Conservation (phyloP, 1,284 basidiomycete species). For the Boletus semigastroideus region DNA sequence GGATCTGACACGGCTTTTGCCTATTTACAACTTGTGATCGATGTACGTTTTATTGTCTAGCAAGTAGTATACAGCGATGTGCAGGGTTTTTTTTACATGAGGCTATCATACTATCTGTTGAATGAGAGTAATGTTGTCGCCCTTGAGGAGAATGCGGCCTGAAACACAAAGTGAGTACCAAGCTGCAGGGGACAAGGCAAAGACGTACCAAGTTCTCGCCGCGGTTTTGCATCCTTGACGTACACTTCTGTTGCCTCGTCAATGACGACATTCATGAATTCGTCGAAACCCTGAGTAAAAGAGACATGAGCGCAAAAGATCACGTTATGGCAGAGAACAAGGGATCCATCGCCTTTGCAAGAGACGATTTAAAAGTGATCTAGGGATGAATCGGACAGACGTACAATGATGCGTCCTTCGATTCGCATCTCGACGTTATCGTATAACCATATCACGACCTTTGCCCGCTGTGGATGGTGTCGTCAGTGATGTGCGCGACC, state of each 20-base stretch:
- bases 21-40: conserved; percentile 78
- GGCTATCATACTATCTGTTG: conserved; percentile 57
- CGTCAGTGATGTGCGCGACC: conserved; percentile 14
- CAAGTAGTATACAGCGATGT: conserved; percentile 23
- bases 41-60: background rate
- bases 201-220: conserved; percentile 70
- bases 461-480: conserved; percentile 59
- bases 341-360: conserved; percentile 26
- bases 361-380: conserved; percentile 25
- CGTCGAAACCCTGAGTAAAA: conserved; percentile 86
- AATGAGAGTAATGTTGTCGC: conserved; percentile 95
- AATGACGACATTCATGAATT: conserved; percentile 99
- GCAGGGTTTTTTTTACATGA: background rate
- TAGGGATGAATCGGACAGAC: conserved; percentile 38
- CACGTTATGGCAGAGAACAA: conserved; percentile 1
- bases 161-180: conserved; percentile 5
- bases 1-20: conserved; percentile 70
- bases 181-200: background rate
- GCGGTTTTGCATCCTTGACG: conserved; percentile 83
- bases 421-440: conserved; percentile 97
- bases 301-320: conserved; percentile 8
- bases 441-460: conserved; percentile 94
- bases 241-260: conserved; percentile 95
- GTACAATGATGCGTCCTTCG: conserved; percentile 94
- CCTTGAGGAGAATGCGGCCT: conserved; percentile 94